These are phyloP conservation scores for Salix brachista DNA, from an alignment of 345 rosid species.

Conservation along the genomic window DNA sequence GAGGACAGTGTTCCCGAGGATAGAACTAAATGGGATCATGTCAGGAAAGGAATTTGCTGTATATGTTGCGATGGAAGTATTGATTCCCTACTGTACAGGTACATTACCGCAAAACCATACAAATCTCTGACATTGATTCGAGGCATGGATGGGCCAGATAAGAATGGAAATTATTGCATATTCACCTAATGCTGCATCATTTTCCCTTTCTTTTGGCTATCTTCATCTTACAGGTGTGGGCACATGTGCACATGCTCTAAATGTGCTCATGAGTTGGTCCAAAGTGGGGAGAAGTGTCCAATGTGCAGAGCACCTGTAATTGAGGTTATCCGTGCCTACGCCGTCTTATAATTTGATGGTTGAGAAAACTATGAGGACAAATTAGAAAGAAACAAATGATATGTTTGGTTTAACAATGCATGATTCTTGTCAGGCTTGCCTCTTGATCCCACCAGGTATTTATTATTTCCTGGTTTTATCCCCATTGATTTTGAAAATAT, in stretches of 20 bases:
- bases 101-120: slow-evolving; percentile 2
- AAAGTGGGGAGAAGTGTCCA: slow-evolving; percentile 81
- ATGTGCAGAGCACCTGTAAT: slow-evolving; percentile 84
- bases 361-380: background rate
- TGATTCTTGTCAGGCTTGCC: slow-evolving; percentile 6
- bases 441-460: slow-evolving; percentile 22
- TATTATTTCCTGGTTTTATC: slow-evolving; percentile 9
- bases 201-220: background rate
- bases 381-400: background rate
- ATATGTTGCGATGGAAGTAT: slow-evolving; percentile 62
- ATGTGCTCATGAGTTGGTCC: slow-evolving; percentile 75
- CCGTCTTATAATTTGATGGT: slow-evolving; percentile 36
- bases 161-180: background rate
- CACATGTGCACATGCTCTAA: slow-evolving; percentile 89
- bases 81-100: slow-evolving; percentile 87
- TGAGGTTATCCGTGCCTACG: slow-evolving; percentile 87
- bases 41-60: slow-evolving; percentile 82
- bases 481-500: slow-evolving; percentile 1
- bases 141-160: background rate
- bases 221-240: slow-evolving; percentile 65
- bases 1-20: slow-evolving; percentile 34
- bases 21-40: slow-evolving; percentile 66
- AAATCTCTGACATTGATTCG: background rate
- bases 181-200: background rate
- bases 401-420: slow-evolving; percentile 13